Percentiles rank a stretch among this genome's conserved stretches.
phyloP scores from a whole-genome alignment of 768 basidiomycete genomes.

The Amyloporia xantha region DNA sequence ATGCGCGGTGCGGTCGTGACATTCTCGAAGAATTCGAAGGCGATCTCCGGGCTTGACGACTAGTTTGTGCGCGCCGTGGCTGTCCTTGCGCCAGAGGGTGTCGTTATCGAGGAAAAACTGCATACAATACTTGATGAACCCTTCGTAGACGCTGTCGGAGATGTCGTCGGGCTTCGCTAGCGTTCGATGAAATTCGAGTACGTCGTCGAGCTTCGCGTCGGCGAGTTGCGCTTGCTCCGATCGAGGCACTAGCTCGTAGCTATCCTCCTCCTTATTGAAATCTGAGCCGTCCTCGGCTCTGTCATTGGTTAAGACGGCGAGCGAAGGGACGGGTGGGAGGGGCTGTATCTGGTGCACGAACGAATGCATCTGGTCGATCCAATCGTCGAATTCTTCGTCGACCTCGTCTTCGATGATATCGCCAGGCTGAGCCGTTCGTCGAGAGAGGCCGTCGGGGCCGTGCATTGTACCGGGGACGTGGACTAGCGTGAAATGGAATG shows the following conservation, averaged over 20 bases:
- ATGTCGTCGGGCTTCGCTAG: conserved; percentile 1
- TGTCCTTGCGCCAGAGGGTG: conserved; percentile 12
- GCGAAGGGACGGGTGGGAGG: not conserved
- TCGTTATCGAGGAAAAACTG: not conserved
- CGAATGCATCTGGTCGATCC: conserved; percentile 10
- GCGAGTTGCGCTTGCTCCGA: not conserved
- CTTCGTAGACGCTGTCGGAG: conserved; percentile 3
- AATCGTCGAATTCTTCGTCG: conserved; percentile 8
- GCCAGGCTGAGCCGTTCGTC: conserved; percentile 7
- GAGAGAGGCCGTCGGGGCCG: conserved; percentile 29
- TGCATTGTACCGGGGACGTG: conserved; percentile 28
- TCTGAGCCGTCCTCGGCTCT: not conserved
- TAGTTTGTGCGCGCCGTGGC: conserved; percentile 13
- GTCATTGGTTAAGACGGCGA: not conserved
- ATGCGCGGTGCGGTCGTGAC: conserved; percentile 18
- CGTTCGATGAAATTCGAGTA: not conserved
- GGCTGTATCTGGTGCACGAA: conserved; percentile 5
- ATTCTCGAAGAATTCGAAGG: conserved; percentile 3
- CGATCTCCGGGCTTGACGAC: conserved; percentile 8
- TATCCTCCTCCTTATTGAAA: conserved; percentile 1
- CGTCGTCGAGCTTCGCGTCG: not conserved
- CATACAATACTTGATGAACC: not conserved
- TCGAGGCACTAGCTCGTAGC: not conserved
- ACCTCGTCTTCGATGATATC: not conserved
- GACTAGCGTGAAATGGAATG: conserved; percentile 30